Evolutionary conservation across 2,329 filamentous ascomycete genomes (phyloP), one percentile per base, ranked within the genome.

Genomic region (Akanthomyces lecanii): DNA sequence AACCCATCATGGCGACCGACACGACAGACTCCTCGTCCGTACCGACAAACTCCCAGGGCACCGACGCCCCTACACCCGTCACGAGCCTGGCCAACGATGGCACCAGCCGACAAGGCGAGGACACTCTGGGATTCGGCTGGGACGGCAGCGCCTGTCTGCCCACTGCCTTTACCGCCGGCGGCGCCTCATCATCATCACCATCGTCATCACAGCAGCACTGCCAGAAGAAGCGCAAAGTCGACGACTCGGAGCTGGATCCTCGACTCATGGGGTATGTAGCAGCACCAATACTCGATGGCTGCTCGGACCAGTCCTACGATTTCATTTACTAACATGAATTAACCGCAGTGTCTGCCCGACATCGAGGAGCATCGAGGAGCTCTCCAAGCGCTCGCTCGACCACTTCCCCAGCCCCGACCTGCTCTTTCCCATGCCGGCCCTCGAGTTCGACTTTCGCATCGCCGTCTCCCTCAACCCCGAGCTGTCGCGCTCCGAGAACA

Each of bases 401-500:
- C 75, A 77, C 59, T 77, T 77, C 44, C 76, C 77, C n/a, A 75
- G 77, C 65, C 76, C 79, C 21, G 69, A 72, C 47, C 66, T 81
- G 40, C 73, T 73, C 4, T 76, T 82, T 57, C 79, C 81, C 16
- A 75, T 77, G 67, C 80, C 80, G 5, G 75, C 73, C 44, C 74
- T 82, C 56, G 76, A 75, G 57, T 80, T 82, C 52, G 80, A 83
- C 67, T 82, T 83, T 66, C 79, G 80, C 62, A 78, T 83, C 69
- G 77, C 78, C 47, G 79, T 82, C 16, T 73, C 71, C 21, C 71
- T 82, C 33, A 77, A 78, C 64, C 76, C 77, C 21, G 75, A 77
- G 57, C 72, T 76, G 38, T 75, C 80, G 12, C 74, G 75, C 25
- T 75, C 82, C 45, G 80, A 79, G 36, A 69, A 72, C 14, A 74